Evolutionary conservation across 495 filamentous ascomycete genomes (phyloP), one percentile per base, ranked within the genome.

Genomic region (Filosporella fistucella): DNA sequence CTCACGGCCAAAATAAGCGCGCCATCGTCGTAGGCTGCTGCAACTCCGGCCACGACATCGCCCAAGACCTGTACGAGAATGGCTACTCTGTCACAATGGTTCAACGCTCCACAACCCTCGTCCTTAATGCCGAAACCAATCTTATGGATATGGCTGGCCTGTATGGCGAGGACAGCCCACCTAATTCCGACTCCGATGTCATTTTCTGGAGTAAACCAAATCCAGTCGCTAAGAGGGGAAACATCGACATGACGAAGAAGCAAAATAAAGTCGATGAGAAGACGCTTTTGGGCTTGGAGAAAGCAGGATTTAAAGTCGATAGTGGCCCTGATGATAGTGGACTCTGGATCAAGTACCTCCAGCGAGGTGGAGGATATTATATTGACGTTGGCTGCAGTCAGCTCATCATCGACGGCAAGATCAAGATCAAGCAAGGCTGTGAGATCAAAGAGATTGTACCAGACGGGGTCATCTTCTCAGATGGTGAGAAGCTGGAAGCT

Each of bases 11-110:
- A 23, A 74, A 72, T 3, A 87, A 82, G 58, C 85, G 82, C 52
- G 88, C 78, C 1, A 64, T 93, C 16, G 77, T 95, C 0, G 74
- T 95, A 6, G 89, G 89, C 4, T 82, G 80, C 23, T 88, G 88
- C 63, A 93, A 91, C 59, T 90, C 85, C 1, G 80, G 73, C 10
- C 82, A 91, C 54, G 89, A 94, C 59, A 94, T 94, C 51, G 82
- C 84, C 24, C 86, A 91, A 59, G 84, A 91, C 54, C 91, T 74
- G 58, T 81, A 80, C 60, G 86, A 91, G 57, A 81, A 86, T 32
- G 89, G 89, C 1, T 85, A 86, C 54, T 72, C 85, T n/a, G 84
- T 91, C n/a, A 91, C 87, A 8, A 80, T 94, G 57, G 69, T 94
- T 10, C 88, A 94, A 68, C 78, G 89, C 14, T 84, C 82, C 1